Evolutionary conservation across 257 asterid species (phyloP), one percentile per base, ranked within the genome.

Genomic region (Paulownia fortunei): DNA sequence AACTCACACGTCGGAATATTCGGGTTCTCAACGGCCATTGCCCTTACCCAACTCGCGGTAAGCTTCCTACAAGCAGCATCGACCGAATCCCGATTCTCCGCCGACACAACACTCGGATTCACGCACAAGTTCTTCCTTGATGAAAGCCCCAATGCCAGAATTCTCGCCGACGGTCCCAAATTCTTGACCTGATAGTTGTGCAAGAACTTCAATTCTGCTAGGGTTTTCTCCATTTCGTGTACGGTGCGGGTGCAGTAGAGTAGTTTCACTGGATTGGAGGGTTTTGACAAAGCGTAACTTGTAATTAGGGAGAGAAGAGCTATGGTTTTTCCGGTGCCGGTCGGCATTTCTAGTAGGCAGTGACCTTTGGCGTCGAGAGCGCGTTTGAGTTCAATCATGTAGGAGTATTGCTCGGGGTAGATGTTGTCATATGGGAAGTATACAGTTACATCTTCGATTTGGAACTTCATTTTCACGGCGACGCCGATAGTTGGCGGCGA

Each of bases 221-320:
- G 87, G 72, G 99, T 96, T 85, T 96, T 96, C 88, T 96, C 99
- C 99, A 96, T 96, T 83, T 96, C 99, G 85, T 96, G 98, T 9
- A 96, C 99, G 0, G 98, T 93, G 47, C 98, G 98, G 34, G 99
- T 96, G 83, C 99, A 96, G 79, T 96, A 93, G 41, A 96, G 51
- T 24, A 93, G 91, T 76, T 96, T 96, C 24, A 92, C 86, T 11
- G 91, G 90, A 62, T 86, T 87, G 46, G 97, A 86, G 34, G 92
- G 97, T 62, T 93, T 96, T 3, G 97, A 90, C 24, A 96, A 73
- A 2, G 87, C 65, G 79, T 96, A 96, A 59, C 99, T 96, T 2
- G 99, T 96, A 84, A 96, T 96, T 19, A 96, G 74, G 6, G 97
- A 96, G 49, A 96, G 97, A 21, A 96, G 80, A 3, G 99, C 94